These are phyloP conservation scores for Coniochaeta sp. DNA, from an alignment of 2,329 filamentous ascomycete species.

Conservation along the genomic window DNA sequence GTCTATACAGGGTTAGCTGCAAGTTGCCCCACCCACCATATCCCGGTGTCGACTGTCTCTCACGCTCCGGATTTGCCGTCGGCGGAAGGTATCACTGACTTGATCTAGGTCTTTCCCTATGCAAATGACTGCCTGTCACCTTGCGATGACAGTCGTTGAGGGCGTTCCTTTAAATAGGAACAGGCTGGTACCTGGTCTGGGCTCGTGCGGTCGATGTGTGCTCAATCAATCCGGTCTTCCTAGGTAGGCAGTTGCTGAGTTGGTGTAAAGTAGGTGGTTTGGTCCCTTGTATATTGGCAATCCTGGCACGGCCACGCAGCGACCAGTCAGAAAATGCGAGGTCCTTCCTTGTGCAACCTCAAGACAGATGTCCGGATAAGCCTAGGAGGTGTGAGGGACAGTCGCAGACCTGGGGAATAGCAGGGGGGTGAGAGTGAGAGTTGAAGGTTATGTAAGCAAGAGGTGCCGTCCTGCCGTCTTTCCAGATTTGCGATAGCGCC, in stretches of 20 bases:
- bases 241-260: constrained; percentile 14
- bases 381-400: no score
- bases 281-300: constrained; percentile 8
- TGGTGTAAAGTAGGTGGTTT: constrained; percentile 6
- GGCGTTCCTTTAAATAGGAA: constrained; percentile 12
- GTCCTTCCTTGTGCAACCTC: neutral
- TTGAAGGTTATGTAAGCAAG: neutral
- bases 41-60: neutral
- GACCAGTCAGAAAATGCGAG: constrained; percentile 3
- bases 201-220: neutral
- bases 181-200: neutral
- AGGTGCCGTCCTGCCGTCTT: neutral
- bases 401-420: neutral
- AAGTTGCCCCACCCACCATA: neutral
- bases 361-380: neutral
- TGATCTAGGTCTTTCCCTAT: neutral
- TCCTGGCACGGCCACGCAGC: neutral
- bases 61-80: neutral
- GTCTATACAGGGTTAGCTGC: neutral
- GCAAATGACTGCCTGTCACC: neutral
- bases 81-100: neutral
- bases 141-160: neutral
- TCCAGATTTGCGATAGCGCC: constrained; percentile 7
- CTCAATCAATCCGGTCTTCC: constrained; percentile 13
- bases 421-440: constrained; percentile 4